Conservation (phyloP, 1,284 basidiomycete genomes). For the Hortiboletus rubellus region DNA sequence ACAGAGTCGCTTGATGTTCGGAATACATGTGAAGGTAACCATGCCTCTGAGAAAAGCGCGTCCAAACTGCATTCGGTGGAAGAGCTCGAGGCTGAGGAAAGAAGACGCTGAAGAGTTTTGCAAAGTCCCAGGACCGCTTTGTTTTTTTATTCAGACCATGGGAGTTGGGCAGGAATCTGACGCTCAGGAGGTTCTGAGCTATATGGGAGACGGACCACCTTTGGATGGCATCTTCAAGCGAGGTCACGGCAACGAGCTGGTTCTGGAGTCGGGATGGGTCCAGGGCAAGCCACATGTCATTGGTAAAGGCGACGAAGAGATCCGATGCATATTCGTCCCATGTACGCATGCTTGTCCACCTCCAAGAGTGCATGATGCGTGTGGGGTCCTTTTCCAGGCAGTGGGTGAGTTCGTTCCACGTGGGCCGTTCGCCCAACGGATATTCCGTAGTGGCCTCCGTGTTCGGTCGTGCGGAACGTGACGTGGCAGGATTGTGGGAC, state of each 20-base stretch:
- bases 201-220: conserved; percentile 9
- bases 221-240: conserved; percentile 1
- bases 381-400: not conserved
- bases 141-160: too few species aligned
- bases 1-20: too few species aligned
- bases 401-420: not conserved
- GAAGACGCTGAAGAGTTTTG: too few species aligned
- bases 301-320: conserved; percentile 7
- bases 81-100: too few species aligned
- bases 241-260: accelerated
- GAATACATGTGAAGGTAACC: too few species aligned
- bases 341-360: not conserved
- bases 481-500: too few species aligned
- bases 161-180: too few species aligned
- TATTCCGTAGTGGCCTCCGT: not conserved
- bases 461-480: not conserved
- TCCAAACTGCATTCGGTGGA: too few species aligned
- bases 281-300: conserved; percentile 4
- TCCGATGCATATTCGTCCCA: conserved; percentile 7
- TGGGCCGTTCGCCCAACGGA: conserved; percentile 8
- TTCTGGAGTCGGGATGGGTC: not conserved
- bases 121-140: too few species aligned
- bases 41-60: too few species aligned
- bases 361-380: not conserved
- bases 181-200: not conserved